A percentile compares a stretch with the other conserved stretches of the same genome.
Evolutionary conservation across 208 protist genomes (phyloP).

Genomic region (Acanthamoeba royreba): DNA sequence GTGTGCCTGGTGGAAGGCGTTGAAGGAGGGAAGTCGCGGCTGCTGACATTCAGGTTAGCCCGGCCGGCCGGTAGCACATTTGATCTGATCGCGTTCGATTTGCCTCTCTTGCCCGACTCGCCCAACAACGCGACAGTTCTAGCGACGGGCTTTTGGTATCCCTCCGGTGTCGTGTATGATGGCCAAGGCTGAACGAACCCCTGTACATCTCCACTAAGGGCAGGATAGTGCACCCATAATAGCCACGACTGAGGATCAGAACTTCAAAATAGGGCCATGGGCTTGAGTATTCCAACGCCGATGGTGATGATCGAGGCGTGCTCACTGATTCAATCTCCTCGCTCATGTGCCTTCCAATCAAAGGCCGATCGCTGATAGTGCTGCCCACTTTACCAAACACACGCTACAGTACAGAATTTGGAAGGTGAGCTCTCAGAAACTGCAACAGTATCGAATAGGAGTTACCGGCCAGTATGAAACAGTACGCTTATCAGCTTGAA

Average conservation of each 20-base stretch:
- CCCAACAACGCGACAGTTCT: neutral
- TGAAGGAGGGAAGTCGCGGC: neutral
- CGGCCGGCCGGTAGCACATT: neutral
- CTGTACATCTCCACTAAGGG: no score
- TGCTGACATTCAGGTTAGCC: neutral
- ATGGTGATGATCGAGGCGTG: neutral
- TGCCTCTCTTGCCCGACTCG: neutral
- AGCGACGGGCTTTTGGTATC: neutral
- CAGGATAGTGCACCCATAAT: neutral
- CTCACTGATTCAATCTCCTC: neutral
- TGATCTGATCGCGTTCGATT: neutral
- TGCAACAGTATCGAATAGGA: neutral
- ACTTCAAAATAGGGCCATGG: slow-evolving; percentile 37
- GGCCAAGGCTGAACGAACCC: neutral
- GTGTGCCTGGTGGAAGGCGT: neutral
- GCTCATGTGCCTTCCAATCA: neutral
- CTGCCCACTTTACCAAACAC: slow-evolving; percentile 28
- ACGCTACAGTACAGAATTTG: no score
- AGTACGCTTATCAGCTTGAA: neutral
- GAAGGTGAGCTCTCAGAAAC: no score
- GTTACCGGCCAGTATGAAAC: slow-evolving; percentile 21
- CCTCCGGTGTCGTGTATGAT: neutral
- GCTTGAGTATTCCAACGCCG: neutral
- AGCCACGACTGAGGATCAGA: neutral
- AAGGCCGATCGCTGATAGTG: neutral